Evolutionary conservation across 192 early-diverging fungal genomes (phyloP), one percentile per base, ranked within the genome.

Genomic region (Thoreauomyces humboldtii): DNA sequence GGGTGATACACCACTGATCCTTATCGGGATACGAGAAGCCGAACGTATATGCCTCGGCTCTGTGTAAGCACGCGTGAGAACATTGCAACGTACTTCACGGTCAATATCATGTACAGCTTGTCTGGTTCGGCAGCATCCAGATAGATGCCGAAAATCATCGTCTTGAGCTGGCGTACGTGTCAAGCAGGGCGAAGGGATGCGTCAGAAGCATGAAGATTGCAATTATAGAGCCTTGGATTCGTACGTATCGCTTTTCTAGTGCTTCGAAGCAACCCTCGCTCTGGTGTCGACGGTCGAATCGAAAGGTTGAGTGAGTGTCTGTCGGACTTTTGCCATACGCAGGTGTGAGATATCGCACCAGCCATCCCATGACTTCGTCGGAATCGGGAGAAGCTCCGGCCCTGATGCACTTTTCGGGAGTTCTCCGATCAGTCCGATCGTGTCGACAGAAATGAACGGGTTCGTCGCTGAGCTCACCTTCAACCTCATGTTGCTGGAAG

Each of bases 1-100:
- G 65, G 4, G 61, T 50, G 28, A 80, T 46, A 28, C 44, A 66
- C 32, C 47, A 67, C 37, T 62, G 57, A 29, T 77, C 59, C 25
- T 69, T 74, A 12, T 71, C 46, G 7, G 77, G 75, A 61, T 83
- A 83, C 1, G 72, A 55, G 42, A 83, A 65, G 4, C 63, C 42
- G 59, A 83, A 83, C 2, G 81, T 83, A 35, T 83, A 83, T 5
- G 65, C 70, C 45, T 83, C 81, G 15, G 77, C 69, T 4, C 75
- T 77, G 44, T 12, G 12, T 7, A 35, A 15, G 5, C 3, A 27
- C 29, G 24, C 32, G 34, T 55, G 47, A 19, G 33, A 28, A 41
- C 21, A 68, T 4, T 14, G 2, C 19, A 27, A 19, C 0, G 19
- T n/a, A 31, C 52, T 11, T 21, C 15, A 2, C 24, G 19, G 52